Percentiles rank a stretch among this genome's conserved stretches.
Conservation (phyloP, 2,329 filamentous ascomycete species). For the Fusarium sp. region DNA sequence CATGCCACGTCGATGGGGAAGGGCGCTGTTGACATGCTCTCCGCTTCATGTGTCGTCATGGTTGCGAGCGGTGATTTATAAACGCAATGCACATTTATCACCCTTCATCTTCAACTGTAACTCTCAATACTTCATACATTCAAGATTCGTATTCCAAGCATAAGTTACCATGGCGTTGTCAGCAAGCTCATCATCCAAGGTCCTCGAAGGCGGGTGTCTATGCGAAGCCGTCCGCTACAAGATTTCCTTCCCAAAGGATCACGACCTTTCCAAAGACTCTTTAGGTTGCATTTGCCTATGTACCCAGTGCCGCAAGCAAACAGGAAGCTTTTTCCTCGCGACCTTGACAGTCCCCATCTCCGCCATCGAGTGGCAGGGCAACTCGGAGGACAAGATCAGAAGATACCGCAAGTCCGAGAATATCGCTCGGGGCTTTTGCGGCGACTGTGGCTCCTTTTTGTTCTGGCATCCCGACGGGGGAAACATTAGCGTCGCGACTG, state of each 20-base stretch:
- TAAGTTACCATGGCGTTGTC: neutral
- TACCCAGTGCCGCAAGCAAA: conserved; percentile 19
- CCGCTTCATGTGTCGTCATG: neutral
- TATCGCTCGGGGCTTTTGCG: conserved; percentile 2
- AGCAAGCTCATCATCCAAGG: neutral
- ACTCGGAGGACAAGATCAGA: neutral
- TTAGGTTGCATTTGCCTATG: conserved; percentile 8
- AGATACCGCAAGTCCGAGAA: neutral
- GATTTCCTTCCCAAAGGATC: neutral
- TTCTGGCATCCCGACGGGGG: conserved; percentile 3
- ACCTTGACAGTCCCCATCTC: neutral
- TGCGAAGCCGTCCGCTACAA: conserved; percentile 7
- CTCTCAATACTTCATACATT: accelerated
- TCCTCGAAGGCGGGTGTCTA: neutral
- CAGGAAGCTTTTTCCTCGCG: conserved; percentile 1
- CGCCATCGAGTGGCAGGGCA: neutral
- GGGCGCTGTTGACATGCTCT: neutral
- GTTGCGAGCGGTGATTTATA: accelerated
- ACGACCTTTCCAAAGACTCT: neutral
- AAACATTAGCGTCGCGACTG: neutral
- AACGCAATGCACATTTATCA: accelerated
- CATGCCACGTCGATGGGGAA: neutral
- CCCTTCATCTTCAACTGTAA: accelerated
- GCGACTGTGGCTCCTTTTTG: conserved; percentile 3
- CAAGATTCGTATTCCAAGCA: accelerated